Evolutionary conservation across 2,329 filamentous ascomycete genomes (phyloP), one percentile per base, ranked within the genome.

Genomic region (Penicillium sp.): DNA sequence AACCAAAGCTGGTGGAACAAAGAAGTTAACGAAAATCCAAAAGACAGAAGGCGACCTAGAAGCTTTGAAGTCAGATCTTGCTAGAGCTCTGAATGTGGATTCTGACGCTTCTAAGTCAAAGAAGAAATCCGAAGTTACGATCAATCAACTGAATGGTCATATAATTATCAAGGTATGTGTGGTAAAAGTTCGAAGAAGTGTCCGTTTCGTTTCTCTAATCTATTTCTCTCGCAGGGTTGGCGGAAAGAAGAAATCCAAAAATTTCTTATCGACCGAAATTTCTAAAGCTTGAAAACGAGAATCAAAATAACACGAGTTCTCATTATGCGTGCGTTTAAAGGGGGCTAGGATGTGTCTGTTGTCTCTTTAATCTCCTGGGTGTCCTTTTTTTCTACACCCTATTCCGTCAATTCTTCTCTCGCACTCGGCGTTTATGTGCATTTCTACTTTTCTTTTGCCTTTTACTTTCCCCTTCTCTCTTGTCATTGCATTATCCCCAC

Each of bases 31-130:
- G 5, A 73, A 84, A 56, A 75, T 99, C 56, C 88, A 91, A 71
- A 91, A 89, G 73, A 81, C 93, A 50, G 85, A 90, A 57, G 94
- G 94, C 16, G 82, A 96, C 69, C 67, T 85, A 50, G 72, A 77
- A 30, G 81, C 77, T 3, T 70, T 97, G 61, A 79, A 83, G 60
- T 72, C 81, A 35, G 87, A 91, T 63, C 69, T 97, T 56, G 75
- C 79, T 38, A 67, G 74, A 20, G 81, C 79, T 11, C 71, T 96
- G 59, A 74, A 78, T 1, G 66, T 93, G 43, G 73, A 80, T 23
- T 60, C 65, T 68, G 79, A 50, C 76, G 81, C 76, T 20, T 65
- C 61, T 43, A 64, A 61, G 52, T 64, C 62, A 24, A 59, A 59
- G 55, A 69, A 67, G 64, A 73, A 62, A 45, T 60, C 69, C 16